These are phyloP conservation scores for Atkinsonella hypoxylon DNA, from an alignment of 2,329 filamentous ascomycete genomes.

Conservation along the genomic window DNA sequence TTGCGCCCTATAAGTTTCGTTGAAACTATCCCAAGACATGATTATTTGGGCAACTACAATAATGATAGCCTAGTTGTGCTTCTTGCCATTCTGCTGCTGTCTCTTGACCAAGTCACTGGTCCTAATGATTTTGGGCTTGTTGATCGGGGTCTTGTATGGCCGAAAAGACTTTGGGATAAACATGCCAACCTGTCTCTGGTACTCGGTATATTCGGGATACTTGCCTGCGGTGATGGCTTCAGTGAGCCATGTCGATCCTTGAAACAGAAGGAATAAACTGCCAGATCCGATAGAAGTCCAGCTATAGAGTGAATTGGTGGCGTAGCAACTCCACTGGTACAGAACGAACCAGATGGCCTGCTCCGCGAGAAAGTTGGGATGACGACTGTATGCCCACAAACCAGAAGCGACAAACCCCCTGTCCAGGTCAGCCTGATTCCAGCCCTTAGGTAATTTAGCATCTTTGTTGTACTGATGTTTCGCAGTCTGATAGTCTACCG, in stretches of 20 bases:
- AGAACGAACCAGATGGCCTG: slow-evolving; percentile 80
- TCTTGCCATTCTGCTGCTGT: slow-evolving; percentile 28
- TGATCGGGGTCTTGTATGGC: slow-evolving; percentile 28
- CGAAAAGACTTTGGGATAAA: slow-evolving; percentile 56
- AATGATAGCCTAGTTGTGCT: slow-evolving; percentile 17
- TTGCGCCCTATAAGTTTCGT: too few species aligned
- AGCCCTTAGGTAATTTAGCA: slow-evolving; percentile 55
- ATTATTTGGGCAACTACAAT: not conserved
- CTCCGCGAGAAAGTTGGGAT: slow-evolving; percentile 92
- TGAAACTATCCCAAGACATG: not conserved
- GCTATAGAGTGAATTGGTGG: slow-evolving; percentile 58
- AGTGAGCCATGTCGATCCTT: slow-evolving; percentile 78
- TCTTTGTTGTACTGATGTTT: slow-evolving; percentile 65
- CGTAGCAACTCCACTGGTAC: slow-evolving; percentile 78
- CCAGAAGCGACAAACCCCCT: slow-evolving; percentile 79
- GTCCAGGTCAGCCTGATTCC: slow-evolving; percentile 64
- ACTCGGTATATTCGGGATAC: slow-evolving; percentile 78
- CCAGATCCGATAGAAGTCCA: slow-evolving; percentile 66
- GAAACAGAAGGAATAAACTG: slow-evolving; percentile 69
- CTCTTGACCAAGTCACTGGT: slow-evolving; percentile 38
- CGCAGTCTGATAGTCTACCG: slow-evolving; percentile 61
- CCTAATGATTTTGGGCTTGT: slow-evolving; percentile 33
- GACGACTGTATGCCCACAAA: slow-evolving; percentile 77
- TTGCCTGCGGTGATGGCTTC: slow-evolving; percentile 70
- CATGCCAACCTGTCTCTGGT: slow-evolving; percentile 71